A percentile compares a stretch with the other conserved stretches of the same genome.
phyloP scores from a whole-genome alignment of 495 filamentous ascomycete genomes.

The Xylaria curta region DNA sequence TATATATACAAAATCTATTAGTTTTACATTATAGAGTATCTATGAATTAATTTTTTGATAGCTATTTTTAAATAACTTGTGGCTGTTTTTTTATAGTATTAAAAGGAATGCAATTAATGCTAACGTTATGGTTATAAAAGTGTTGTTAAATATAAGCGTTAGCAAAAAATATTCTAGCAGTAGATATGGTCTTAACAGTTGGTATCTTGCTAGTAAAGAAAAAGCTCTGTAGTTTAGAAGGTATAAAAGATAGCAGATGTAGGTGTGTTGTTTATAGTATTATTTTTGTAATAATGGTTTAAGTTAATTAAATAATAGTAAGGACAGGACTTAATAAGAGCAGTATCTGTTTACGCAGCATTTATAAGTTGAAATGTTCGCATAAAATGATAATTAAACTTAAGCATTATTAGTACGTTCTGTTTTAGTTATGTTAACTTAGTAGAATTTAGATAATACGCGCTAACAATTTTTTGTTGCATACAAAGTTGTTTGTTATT shows the following conservation, averaged over 20 bases:
- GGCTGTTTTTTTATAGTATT: constrained; percentile 65
- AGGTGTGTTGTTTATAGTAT: constrained; percentile 33
- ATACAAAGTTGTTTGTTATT: too few species aligned
- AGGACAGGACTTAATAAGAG: constrained; percentile 51
- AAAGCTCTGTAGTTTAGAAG: constrained; percentile 78
- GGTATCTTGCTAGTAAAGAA: constrained; percentile 91
- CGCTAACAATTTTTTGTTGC: too few species aligned
- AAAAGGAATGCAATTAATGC: constrained; percentile 75
- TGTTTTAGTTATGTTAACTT: too few species aligned
- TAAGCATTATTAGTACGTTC: too few species aligned
- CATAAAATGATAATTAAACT: too few species aligned
- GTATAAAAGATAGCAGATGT: constrained; percentile 52
- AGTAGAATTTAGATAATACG: too few species aligned
- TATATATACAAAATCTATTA: too few species aligned
- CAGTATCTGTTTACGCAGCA: constrained; percentile 39
- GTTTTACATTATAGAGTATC: too few species aligned
- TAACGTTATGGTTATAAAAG: constrained; percentile 83
- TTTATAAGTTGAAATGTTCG: neutral
- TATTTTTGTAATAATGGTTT: constrained; percentile 49
- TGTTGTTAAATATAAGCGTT: constrained; percentile 77
- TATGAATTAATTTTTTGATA: neutral
- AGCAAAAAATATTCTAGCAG: constrained; percentile 35
- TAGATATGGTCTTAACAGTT: constrained; percentile 67
- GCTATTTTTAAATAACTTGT: constrained; percentile 64
- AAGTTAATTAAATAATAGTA: constrained; percentile 64